These are phyloP conservation scores for Bonnemaisonia californica DNA, from an alignment of 31 red algal species.

Conservation along the genomic window DNA sequence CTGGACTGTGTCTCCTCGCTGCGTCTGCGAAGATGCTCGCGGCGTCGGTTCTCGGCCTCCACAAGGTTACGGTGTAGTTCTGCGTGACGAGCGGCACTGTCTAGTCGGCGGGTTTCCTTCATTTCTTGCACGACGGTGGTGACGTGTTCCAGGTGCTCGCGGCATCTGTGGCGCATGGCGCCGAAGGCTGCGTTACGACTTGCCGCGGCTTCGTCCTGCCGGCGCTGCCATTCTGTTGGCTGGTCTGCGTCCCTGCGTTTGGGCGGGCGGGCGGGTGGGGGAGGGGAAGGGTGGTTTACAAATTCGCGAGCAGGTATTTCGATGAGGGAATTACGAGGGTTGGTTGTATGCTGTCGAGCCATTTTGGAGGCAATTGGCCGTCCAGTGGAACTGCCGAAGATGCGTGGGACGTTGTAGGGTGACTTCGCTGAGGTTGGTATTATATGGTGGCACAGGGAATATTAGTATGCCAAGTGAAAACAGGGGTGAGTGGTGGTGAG, in stretches of 20 bases:
- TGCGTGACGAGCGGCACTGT: constrained; percentile 27
- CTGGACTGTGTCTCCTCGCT: constrained; percentile 30
- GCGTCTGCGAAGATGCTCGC: constrained; percentile 19
- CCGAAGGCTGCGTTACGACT: constrained; percentile 43
- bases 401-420: too few relatives aligned
- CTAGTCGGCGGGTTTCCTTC: constrained; percentile 41
- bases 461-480: too few relatives aligned
- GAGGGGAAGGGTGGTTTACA: constrained; percentile 22
- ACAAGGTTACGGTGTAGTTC: constrained; percentile 21
- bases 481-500: too few relatives aligned
- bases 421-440: too few relatives aligned
- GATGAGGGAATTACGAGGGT: constrained; percentile 4
- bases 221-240: constrained; percentile 26
- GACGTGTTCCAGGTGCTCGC: constrained; percentile 58
- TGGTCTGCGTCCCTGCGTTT: constrained; percentile 2
- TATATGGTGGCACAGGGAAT: too few relatives aligned
- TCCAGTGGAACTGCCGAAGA: too few relatives aligned
- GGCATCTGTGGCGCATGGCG: constrained; percentile 37
- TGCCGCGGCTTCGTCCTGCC: constrained; percentile 31
- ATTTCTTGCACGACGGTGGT: constrained; percentile 36
- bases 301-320: constrained; percentile 63
- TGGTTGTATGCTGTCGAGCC: background rate
- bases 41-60: constrained; percentile 34
- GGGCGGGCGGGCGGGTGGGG: constrained; percentile 21
- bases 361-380: too few relatives aligned